These are phyloP conservation scores for Verruconis gallopava DNA, from an alignment of 2,329 filamentous ascomycete species.

Conservation along the genomic window DNA sequence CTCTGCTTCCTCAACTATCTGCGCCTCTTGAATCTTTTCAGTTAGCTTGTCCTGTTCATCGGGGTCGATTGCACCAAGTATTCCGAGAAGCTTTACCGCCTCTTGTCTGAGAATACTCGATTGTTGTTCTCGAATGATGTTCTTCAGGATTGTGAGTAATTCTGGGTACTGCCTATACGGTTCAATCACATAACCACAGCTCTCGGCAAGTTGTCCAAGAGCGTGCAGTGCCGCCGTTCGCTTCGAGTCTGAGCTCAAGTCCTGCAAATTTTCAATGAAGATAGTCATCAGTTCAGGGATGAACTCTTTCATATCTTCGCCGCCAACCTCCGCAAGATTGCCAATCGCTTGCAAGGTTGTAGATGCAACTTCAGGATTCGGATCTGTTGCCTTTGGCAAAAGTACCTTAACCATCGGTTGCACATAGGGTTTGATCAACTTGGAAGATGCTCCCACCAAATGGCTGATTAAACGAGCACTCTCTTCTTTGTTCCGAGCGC, in stretches of 20 bases:
- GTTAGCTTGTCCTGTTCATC: conserved; percentile 87
- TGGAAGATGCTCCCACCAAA: conserved; percentile 83
- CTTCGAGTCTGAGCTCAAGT: conserved; percentile 81
- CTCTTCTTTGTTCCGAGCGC: conserved; percentile 87
- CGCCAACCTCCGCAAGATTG: conserved; percentile 84
- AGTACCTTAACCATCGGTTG: conserved; percentile 91
- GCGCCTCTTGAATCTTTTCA: conserved; percentile 73
- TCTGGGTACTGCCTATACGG: conserved; percentile 94
- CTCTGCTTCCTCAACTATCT: conserved; percentile 53
- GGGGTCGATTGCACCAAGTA: conserved; percentile 84
- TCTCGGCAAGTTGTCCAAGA: conserved; percentile 83
- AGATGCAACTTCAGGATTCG: conserved; percentile 76
- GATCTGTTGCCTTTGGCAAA: conserved; percentile 80
- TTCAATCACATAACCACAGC: conserved; percentile 93
- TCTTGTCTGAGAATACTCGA: conserved; percentile 77
- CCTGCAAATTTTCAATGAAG: conserved; percentile 85
- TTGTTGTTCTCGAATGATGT: conserved; percentile 87
- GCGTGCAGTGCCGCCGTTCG: conserved; percentile 84
- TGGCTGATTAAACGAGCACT: conserved; percentile 87
- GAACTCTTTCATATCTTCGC: conserved; percentile 85
- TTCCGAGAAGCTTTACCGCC: conserved; percentile 93
- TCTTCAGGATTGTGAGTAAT: conserved; percentile 80
- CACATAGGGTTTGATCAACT: conserved; percentile 89
- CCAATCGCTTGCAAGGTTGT: conserved; percentile 93
- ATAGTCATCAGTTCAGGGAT: conserved; percentile 88